phyloP scores from a whole-genome alignment of 257 asterid genomes.

The Solanum paucissectum region DNA sequence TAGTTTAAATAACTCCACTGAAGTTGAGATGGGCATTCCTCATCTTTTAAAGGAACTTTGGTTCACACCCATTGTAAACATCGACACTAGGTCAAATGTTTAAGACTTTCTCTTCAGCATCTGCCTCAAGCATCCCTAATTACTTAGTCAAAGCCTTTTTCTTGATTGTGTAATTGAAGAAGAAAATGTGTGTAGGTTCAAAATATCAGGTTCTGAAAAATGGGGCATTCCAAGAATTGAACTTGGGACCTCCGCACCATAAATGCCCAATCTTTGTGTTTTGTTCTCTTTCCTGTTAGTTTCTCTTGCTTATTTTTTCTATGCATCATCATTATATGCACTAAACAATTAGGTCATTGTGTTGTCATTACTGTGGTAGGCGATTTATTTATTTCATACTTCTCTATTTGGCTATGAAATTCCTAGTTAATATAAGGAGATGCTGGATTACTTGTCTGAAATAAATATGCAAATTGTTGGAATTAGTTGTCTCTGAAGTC shows the following conservation, averaged over 20 bases:
- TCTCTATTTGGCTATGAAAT: neutral
- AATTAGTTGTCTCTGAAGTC: neutral
- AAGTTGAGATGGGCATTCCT: neutral
- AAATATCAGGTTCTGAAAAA: neutral
- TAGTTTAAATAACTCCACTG: neutral
- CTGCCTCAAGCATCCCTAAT: neutral
- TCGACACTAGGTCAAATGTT: neutral
- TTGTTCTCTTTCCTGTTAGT: neutral
- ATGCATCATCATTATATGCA: neutral
- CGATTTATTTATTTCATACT: neutral
- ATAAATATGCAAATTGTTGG: neutral
- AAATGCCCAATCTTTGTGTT: neutral
- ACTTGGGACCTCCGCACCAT: conserved; percentile 61
- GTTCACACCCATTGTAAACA: neutral
- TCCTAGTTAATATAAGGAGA: neutral
- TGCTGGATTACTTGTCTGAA: neutral
- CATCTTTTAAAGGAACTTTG: neutral
- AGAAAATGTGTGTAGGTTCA: neutral
- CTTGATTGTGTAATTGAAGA: neutral
- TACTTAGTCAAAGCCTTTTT: neutral
- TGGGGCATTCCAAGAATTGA: conserved; percentile 88
- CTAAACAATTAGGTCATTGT: neutral
- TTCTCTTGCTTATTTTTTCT: neutral
- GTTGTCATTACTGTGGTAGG: neutral
- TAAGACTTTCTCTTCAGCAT: neutral